Percentiles rank a stretch among this genome's conserved stretches.
Conservation (phyloP, 2,329 filamentous ascomycete genomes). For the Trichothecium roseum region DNA sequence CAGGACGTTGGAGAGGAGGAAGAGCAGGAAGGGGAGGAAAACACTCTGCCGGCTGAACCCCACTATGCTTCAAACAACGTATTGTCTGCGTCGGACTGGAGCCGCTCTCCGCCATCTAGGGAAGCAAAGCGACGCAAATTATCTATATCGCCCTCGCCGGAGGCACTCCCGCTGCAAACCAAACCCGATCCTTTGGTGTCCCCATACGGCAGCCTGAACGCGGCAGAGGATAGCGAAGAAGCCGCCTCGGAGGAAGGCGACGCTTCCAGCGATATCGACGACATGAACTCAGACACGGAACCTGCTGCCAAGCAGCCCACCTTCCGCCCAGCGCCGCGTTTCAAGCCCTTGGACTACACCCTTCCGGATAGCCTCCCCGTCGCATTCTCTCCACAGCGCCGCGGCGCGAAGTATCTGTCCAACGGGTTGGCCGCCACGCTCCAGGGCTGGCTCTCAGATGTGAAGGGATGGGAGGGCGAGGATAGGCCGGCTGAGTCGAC, state of each 20-base stretch:
- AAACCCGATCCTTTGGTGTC: too few species aligned
- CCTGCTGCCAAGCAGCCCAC: constrained; percentile 18
- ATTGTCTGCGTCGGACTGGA: neutral
- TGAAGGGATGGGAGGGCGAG: constrained; percentile 21
- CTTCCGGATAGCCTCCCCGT: constrained; percentile 11
- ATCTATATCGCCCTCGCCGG: constrained; percentile 14
- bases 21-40: too few species aligned
- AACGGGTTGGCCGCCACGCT: constrained; percentile 27
- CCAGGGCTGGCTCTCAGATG: constrained; percentile 29
- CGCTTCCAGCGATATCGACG: constrained; percentile 4
- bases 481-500: constrained; percentile 6
- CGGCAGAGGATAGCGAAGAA: constrained; percentile 6
- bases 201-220: constrained; percentile 1
- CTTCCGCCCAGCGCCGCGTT: constrained; percentile 27
- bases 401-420: constrained; percentile 22
- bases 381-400: constrained; percentile 25
- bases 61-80: too few species aligned
- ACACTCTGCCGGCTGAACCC: too few species aligned
- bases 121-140: constrained; percentile 17
- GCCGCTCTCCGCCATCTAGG: constrained; percentile 7
- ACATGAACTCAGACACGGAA: constrained; percentile 10
- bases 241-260: constrained; percentile 7
- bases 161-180: constrained; percentile 4
- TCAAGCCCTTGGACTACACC: constrained; percentile 19
- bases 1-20: constrained; percentile 2